Base-by-base conservation (phyloP, 495 filamentous ascomycete genomes). In the Lentithecium fluviatile region DNA sequence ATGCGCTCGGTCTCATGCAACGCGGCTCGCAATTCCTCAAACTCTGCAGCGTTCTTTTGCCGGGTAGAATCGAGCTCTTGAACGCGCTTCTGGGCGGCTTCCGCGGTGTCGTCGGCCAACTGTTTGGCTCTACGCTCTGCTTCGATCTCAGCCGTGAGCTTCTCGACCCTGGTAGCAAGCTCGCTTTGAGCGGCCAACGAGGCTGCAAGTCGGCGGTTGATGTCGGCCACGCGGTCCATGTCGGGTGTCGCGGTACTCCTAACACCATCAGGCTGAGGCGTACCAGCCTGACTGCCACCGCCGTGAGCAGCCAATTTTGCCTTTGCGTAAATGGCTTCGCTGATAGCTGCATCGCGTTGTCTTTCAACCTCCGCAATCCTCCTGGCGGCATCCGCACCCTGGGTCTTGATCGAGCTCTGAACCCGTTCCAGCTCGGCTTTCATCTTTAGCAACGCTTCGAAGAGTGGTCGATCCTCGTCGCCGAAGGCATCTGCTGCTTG, bases 401-500 rank as follows among this genome's bases (percentile, higher is more conserved):
- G 93, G 40, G 88, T 80, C 61, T 95, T 90, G 12, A 99, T 85
- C 0, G 91, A 88, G 5, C 77, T 83, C 71, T 97, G 94, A 54
- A 99, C 85, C 43, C 88, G 88, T 37, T 82, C 80, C 11, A 99
- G 77, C 58, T 97, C 92, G 13, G 83, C 82, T 55, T 89, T 83
- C 88, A 99, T 95, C 21, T 87, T 84, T 45, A 99, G 78, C 66
- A 99, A 84, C 2, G 95, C 94, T 72, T 99, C 94, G 20, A 99
- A 83, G 21, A 99, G 76, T 12, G 92, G 91, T 55, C 89, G 87
- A 58, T 97, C 95, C 42, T 96, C 90, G 45, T 97, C 92, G 48
- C 84, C 83, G 66, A 97, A 88, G 0, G 83, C 83, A 56, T 96
- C 90, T 3, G 83, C 79, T 7, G 80, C 81, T 49, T 85, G 83